These are phyloP conservation scores for Aegilops sharonensis DNA, from an alignment of 176 grass and related monocot genomes.

Conservation along the genomic window DNA sequence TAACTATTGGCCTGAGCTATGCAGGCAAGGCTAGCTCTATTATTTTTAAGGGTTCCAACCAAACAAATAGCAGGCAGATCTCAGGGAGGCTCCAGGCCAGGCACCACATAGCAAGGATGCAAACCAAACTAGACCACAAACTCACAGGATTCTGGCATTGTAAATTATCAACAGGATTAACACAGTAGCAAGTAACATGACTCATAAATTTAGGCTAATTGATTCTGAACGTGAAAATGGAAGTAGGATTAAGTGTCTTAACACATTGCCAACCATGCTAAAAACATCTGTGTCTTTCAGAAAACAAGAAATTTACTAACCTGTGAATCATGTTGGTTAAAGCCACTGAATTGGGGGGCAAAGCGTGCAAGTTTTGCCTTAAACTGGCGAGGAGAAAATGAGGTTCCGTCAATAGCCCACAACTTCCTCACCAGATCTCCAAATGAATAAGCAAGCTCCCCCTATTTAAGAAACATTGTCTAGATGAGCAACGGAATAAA, in stretches of 20 bases:
- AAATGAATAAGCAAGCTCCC: conserved; percentile 87
- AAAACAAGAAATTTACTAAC: conserved; percentile 36
- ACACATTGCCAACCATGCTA: not conserved
- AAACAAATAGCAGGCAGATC: not conserved
- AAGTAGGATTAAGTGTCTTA: conserved; percentile 12
- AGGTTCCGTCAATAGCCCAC: conserved; percentile 74
- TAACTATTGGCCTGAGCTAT: not conserved
- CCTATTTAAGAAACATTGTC: conserved; percentile 48
- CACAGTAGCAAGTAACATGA: not conserved
- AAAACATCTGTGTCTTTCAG: not conserved
- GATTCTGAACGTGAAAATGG: not conserved
- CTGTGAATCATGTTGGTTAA: conserved; percentile 98
- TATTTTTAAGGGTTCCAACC: not conserved
- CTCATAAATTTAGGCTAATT: not conserved
- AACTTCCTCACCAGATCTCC: conserved; percentile 87
- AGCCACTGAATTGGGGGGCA: conserved; percentile 92
- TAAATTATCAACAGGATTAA: not conserved
- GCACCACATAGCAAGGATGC: not conserved
- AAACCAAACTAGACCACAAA: not conserved
- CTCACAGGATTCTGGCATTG: not conserved
- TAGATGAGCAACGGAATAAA: conserved; percentile 16
- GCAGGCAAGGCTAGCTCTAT: not conserved
- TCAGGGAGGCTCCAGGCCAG: not conserved
- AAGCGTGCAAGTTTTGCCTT: conserved; percentile 80
- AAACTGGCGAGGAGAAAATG: conserved; percentile 68